Evolutionary conservation across 176 grass and related monocot genomes (phyloP).

Genomic region (Musa schizocarpa): DNA sequence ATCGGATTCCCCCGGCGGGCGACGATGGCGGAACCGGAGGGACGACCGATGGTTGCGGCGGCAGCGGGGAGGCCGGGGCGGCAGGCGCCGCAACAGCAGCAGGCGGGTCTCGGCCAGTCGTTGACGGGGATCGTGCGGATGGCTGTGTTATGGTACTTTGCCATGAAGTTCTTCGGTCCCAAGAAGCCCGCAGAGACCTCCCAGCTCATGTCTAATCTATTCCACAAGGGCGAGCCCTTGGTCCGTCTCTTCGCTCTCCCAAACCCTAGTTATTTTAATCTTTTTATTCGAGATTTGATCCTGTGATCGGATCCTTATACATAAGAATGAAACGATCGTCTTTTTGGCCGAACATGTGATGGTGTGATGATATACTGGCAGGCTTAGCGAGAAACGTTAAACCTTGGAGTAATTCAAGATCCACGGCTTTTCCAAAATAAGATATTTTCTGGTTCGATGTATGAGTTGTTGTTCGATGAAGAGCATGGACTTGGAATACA

Average conservation of each 20-base stretch:
- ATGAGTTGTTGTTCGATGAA: not conserved
- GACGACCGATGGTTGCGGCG: slow-evolving; percentile 11
- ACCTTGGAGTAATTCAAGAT: not conserved
- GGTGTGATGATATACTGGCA: not conserved
- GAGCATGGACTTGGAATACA: not conserved
- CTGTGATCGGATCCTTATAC: not conserved
- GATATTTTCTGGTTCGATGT: not conserved
- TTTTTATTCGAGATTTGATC: not conserved
- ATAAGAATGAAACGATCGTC: not conserved
- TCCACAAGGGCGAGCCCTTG: slow-evolving; percentile 89
- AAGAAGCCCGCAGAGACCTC: slow-evolving; percentile 58
- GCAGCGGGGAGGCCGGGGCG: slow-evolving; percentile 16
- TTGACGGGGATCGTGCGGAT: slow-evolving; percentile 74
- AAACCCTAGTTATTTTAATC: not conserved
- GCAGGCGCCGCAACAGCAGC: slow-evolving; percentile 26
- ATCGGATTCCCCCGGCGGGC: not conserved
- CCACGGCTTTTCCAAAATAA: not conserved
- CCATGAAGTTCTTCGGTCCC: slow-evolving; percentile 82
- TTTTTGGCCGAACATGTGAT: not conserved
- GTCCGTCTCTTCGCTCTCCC: slow-evolving; percentile 23
- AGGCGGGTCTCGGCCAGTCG: slow-evolving; percentile 57
- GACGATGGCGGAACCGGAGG: not conserved
- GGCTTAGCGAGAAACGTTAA: not conserved
- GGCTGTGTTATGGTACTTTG: slow-evolving; percentile 98
- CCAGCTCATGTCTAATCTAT: slow-evolving; percentile 73